These are phyloP conservation scores for Urochloa ruziziensis DNA, from an alignment of 176 grass and related monocot genomes.

Conservation along the genomic window DNA sequence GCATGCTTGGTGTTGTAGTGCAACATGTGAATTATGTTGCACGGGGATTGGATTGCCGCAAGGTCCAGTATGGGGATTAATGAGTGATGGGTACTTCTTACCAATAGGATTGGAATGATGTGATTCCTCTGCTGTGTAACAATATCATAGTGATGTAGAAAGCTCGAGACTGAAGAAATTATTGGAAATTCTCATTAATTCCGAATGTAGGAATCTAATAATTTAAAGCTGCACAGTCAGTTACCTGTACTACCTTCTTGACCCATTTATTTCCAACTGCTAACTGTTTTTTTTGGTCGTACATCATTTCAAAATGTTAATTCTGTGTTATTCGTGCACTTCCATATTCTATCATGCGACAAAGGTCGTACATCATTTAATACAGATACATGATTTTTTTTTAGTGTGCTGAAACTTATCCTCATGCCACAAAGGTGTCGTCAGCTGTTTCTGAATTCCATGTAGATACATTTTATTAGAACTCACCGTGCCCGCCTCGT, in stretches of 20 bases:
- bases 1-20: background rate
- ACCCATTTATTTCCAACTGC: slow-evolving; percentile 1
- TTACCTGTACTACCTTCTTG: background rate
- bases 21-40: slow-evolving; percentile 10
- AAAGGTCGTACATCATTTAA: slow-evolving; percentile 4
- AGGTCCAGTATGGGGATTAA: background rate
- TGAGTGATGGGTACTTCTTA: background rate
- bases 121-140: background rate
- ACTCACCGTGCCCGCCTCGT: background rate
- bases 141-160: background rate
- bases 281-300: background rate
- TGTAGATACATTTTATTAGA: background rate
- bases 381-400: background rate
- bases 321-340: background rate
- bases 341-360: background rate
- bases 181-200: background rate
- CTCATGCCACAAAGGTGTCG: background rate
- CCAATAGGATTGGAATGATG: background rate
- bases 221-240: too few relatives aligned
- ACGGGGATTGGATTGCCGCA: background rate
- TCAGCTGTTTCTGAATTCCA: background rate
- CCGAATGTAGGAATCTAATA: too few relatives aligned
- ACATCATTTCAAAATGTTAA: slow-evolving; percentile 9
- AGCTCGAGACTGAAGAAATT: background rate
- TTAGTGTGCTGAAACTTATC: background rate